Conservation (phyloP, 2,329 filamentous ascomycete species). For the Fusarium paranaense region DNA sequence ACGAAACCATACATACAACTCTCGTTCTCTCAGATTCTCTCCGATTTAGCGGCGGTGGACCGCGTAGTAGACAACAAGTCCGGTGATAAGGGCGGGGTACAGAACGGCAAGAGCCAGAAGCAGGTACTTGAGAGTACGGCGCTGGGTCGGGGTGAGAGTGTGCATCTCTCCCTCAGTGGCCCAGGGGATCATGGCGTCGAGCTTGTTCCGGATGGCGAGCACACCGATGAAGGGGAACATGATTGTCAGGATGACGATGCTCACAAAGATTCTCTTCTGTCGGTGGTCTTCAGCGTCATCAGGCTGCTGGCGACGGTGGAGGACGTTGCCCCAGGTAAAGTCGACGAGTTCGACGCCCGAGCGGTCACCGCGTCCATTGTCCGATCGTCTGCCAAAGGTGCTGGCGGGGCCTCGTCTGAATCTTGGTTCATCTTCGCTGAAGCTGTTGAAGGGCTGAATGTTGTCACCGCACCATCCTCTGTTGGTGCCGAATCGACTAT, state of each 20-base stretch:
- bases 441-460: constrained; percentile 11
- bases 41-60: constrained; percentile 8
- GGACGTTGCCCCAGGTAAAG: constrained; percentile 46
- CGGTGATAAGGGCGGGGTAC: constrained; percentile 48
- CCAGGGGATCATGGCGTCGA: constrained; percentile 61
- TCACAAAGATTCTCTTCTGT: constrained; percentile 53
- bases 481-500: constrained; percentile 8
- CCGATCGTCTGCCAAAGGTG: constrained; percentile 26
- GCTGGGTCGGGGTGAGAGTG: constrained; percentile 50
- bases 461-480: constrained; percentile 26
- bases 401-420: constrained; percentile 42
- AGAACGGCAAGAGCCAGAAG: constrained; percentile 51
- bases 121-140: constrained; percentile 49
- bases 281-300: constrained; percentile 42
- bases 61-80: constrained; percentile 48
- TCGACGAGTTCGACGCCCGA: constrained; percentile 44
- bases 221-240: constrained; percentile 61
- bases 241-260: constrained; percentile 53
- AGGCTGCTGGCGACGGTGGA: constrained; percentile 44
- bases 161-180: constrained; percentile 59
- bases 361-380: constrained; percentile 8
- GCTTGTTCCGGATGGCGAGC: constrained; percentile 57
- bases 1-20: constrained; percentile 8
- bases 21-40: not conserved
- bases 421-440: constrained; percentile 25